Base-by-base conservation (phyloP, 768 basidiomycete species). In the Chiua virens region DNA sequence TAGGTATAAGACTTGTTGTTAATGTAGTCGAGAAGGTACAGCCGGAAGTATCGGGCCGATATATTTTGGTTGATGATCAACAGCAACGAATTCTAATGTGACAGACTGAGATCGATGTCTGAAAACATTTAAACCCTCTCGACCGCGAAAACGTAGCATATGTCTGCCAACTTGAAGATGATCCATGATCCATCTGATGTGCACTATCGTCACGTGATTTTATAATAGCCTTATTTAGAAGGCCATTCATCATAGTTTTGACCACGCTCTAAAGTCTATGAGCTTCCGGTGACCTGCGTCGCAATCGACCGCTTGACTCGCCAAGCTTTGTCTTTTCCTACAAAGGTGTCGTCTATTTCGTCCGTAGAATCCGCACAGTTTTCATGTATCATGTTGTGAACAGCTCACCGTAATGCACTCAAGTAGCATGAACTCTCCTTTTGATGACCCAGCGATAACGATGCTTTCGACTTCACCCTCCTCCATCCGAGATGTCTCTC, bases 381-480 rank as follows among this genome's bases (percentile, higher is more conserved):
- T 42, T 45, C 20, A 30, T 27, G 27, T 28, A 40, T 49, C 23
- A 40, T 15, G 28, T 21, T n/a, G 15, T 11, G 15, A 49, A 36
- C 41, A 51, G 57, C 27, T 39, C 23, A 18, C 38, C 28, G n/a
- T 47, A n/a, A n/a, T 15, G 44, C 20, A 39, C 34, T 13, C 40
- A 23, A 45, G 27, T 41, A 22, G 34, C 39, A 77, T 78, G 76
- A 61, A 69, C 27, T 75, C 76, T 30, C 70, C 74, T 1, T 65
- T 71, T 18, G 58, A 60, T 39, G 76, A 74, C 30, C 56, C 57
- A 9, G 56, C 50, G 2, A 54, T 63, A 9, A 57, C 50, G 2
- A 54, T 63, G 27, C 53, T 74, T 13, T 69, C 75, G 36, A 64
- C 49, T 4, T 80, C 81, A 6, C 78, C 80, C 8, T 50, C 71